Evolutionary conservation across 2,329 filamentous ascomycete genomes (phyloP), one percentile per base, ranked within the genome.

Genomic region (Sporothrix protearum): DNA sequence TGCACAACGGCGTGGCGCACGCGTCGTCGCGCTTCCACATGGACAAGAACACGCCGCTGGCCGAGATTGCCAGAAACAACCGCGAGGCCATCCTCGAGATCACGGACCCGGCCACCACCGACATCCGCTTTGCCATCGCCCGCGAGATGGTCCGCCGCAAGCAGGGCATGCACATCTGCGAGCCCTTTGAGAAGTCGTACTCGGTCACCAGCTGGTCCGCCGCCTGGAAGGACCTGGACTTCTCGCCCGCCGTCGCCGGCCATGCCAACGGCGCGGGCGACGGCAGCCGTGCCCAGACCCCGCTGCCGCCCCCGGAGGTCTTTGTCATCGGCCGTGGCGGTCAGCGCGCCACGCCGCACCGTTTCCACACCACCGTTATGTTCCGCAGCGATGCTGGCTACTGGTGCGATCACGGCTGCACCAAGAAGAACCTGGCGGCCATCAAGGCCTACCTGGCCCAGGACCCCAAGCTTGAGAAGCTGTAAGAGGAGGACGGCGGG

Each of bases 111-210:
- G 63, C 9, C 3, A 3, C 4, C 10, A 16, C n/a, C 16, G 68
- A 72, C 9, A 30, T 25, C 1, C 28, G 8, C 6, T 53, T 72
- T 8, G 71, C 71, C 45, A 39, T 71, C 3, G 16, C 53, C 14
- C 71, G 68, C 16, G 71, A 72, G n/a, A 71, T 72, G 63, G 71
- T 49, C 14, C 68, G 68, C 28, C 68, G 61, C 42, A 64, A 57
- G 12, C 68, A 70, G 28, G 1, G 16, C 9, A 39, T 70, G 53
- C 68, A 72, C 47, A 71, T 39, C 42, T 72, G 71, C 55, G 71
- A 72, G 53, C 61, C 68, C 2, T 45, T 72, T 45, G 68, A 70
- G 28, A 45, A 5, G 36, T 72, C 71, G 2, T 72, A 42, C 22
- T 30, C 59, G 12, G 28, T 70, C 30, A 68, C 61, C 2, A 72